Percentiles rank a stretch among this genome's conserved stretches.
Evolutionary conservation across 2,329 filamentous ascomycete species (phyloP).

Genomic region (Grosmannia penicillata): DNA sequence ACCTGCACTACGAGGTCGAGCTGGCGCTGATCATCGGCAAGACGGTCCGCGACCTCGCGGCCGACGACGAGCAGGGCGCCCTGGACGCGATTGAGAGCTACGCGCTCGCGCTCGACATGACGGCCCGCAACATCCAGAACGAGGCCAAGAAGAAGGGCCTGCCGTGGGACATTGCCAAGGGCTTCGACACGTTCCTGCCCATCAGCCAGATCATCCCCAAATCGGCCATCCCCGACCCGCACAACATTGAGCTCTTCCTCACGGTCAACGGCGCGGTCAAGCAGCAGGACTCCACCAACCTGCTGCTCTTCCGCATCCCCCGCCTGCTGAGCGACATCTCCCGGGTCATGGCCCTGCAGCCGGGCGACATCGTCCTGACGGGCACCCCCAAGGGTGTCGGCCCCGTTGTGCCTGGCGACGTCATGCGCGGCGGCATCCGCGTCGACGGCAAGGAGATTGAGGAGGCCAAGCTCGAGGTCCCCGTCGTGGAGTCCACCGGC

Average conservation of each 20-base stretch:
- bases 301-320: constrained; percentile 90
- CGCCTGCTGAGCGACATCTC: constrained; percentile 82
- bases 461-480: constrained; percentile 72
- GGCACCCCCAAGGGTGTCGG: constrained; percentile 96
- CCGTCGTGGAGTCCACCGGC: constrained; percentile 63
- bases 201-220: constrained; percentile 72
- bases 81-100: constrained; percentile 77
- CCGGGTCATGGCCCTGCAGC: constrained; percentile 83
- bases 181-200: constrained; percentile 94
- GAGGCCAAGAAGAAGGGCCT: constrained; percentile 95
- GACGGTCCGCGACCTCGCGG: constrained; percentile 58
- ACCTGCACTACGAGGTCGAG: constrained; percentile 90
- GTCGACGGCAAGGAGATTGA: constrained; percentile 71
- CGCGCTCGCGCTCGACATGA: constrained; percentile 91
- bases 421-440: constrained; percentile 71
- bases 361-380: constrained; percentile 88
- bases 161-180: constrained; percentile 92
- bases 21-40: constrained; percentile 81
- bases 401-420: constrained; percentile 67
- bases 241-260: constrained; percentile 75
- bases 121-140: constrained; percentile 85
- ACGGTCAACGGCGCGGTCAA: constrained; percentile 64
- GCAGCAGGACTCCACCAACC: constrained; percentile 77
- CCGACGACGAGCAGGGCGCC: constrained; percentile 59
- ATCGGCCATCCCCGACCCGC: constrained; percentile 67